Percentiles rank a stretch among this genome's conserved stretches.
These are phyloP conservation scores for Fraxinus dipetala DNA, from an alignment of 305 asterid species.

Conservation along the genomic window DNA sequence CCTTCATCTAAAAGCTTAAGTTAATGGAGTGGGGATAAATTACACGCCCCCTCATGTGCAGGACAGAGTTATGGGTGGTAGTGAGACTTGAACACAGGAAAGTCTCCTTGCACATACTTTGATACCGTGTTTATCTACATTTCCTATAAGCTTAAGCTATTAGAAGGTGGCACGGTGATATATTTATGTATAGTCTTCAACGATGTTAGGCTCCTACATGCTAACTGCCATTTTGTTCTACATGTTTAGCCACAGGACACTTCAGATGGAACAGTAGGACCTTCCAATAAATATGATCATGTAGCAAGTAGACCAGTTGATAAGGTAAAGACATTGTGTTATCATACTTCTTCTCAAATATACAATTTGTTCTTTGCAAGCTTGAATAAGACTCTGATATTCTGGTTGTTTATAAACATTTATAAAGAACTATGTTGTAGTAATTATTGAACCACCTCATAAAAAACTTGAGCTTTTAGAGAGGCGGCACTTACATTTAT, in stretches of 20 bases:
- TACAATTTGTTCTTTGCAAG: not conserved
- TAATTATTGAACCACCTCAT: not conserved
- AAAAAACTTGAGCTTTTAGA: not conserved
- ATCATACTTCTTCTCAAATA: not conserved
- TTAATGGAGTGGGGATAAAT: not conserved
- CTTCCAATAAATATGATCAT: slow-evolving; percentile 59
- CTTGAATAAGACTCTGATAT: not conserved
- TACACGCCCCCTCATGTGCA: not conserved
- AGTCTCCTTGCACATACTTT: not conserved
- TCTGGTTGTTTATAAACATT: not conserved
- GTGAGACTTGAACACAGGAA: not conserved
- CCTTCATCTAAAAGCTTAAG: not conserved
- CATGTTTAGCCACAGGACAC: slow-evolving; percentile 60
- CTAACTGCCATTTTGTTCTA: slow-evolving; percentile 1
- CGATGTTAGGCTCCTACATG: slow-evolving; percentile 1
- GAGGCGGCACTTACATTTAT: not conserved
- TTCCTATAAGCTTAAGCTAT: not conserved
- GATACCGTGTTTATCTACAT: not conserved
- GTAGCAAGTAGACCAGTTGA: slow-evolving; percentile 59
- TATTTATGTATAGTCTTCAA: not conserved
- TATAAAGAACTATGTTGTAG: not conserved
- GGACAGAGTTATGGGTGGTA: not conserved
- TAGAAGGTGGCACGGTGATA: not conserved
- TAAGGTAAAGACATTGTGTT: slow-evolving; percentile 43
- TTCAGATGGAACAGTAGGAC: slow-evolving; percentile 60